These are phyloP conservation scores for Eucalyptus marginata DNA, from an alignment of 345 rosid species.

Conservation along the genomic window DNA sequence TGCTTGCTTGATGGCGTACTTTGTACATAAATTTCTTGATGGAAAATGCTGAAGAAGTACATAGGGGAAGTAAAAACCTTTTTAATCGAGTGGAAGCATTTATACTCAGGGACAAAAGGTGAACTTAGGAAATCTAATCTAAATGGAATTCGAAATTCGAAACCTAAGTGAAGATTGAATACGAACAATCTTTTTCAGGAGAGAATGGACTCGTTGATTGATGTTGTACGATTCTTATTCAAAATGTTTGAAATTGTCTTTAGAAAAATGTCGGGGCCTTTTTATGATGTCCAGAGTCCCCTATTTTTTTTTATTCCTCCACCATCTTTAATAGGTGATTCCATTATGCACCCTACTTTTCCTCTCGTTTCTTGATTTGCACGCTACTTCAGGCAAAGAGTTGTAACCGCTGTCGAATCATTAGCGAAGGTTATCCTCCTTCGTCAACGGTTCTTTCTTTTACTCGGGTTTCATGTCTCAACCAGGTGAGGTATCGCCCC, in stretches of 20 bases:
- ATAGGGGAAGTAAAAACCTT: background rate
- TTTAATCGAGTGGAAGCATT: background rate
- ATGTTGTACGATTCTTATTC: background rate
- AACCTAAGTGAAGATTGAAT: background rate
- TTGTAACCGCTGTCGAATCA: background rate
- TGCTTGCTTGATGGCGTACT: background rate
- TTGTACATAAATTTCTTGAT: background rate
- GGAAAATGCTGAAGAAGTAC: background rate
- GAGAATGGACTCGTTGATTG: background rate
- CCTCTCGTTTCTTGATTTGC: background rate
- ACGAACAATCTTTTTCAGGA: background rate
- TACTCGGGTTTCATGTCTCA: background rate
- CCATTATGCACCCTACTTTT: background rate
- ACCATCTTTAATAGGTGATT: background rate
- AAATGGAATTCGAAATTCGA: background rate
- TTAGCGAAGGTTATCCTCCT: background rate
- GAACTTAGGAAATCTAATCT: background rate
- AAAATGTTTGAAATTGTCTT: background rate
- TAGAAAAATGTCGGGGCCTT: background rate
- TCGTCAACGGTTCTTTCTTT: background rate
- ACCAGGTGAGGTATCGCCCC: rapidly evolving
- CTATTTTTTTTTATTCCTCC: background rate
- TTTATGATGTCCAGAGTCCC: background rate
- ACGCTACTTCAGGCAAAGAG: background rate
- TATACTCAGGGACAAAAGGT: background rate